phyloP scores from a whole-genome alignment of 2,329 filamentous ascomycete species.

The Aspergillus sp. region DNA sequence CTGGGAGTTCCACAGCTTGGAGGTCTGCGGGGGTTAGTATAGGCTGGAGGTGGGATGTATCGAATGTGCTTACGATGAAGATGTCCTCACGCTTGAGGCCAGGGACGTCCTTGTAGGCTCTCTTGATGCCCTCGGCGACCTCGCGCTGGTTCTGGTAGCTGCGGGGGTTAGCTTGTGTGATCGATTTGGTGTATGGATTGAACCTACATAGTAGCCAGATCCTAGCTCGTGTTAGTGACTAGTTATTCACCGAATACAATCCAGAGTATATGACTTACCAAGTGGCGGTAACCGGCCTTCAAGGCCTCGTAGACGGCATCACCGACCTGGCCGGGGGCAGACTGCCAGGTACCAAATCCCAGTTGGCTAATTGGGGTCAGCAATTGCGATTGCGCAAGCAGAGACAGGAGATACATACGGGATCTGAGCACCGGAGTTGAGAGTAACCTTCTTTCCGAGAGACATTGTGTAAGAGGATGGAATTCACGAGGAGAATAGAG shows the following conservation, averaged over 20 bases:
- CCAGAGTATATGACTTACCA: conserved; percentile 28
- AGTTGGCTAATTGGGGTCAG: conserved; percentile 32
- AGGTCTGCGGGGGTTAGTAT: conserved; percentile 43
- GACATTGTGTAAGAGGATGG: conserved; percentile 34
- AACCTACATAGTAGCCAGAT: conserved; percentile 42
- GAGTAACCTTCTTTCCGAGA: conserved; percentile 42
- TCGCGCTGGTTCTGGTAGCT: conserved; percentile 44
- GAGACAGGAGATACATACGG: conserved; percentile 31
- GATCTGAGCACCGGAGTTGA: conserved; percentile 42
- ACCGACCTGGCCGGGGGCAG: conserved; percentile 42
- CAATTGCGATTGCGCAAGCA: not conserved
- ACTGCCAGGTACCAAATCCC: conserved; percentile 46
- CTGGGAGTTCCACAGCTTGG: conserved; percentile 60
- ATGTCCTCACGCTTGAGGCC: conserved; percentile 45
- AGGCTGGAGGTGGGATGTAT: not conserved
- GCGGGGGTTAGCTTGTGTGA: not conserved
- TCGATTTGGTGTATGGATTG: not conserved
- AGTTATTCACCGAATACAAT: not conserved
- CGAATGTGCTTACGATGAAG: conserved; percentile 35
- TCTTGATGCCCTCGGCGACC: conserved; percentile 37
- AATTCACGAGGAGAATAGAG: not conserved
- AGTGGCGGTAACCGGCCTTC: conserved; percentile 44
- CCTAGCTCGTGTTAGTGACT: conserved; percentile 27
- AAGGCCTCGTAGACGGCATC: conserved; percentile 43
- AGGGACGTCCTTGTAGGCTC: conserved; percentile 40